Evolutionary conservation across 2,329 filamentous ascomycete genomes (phyloP), one percentile per base, ranked within the genome.

Genomic region (Dothistroma pini): DNA sequence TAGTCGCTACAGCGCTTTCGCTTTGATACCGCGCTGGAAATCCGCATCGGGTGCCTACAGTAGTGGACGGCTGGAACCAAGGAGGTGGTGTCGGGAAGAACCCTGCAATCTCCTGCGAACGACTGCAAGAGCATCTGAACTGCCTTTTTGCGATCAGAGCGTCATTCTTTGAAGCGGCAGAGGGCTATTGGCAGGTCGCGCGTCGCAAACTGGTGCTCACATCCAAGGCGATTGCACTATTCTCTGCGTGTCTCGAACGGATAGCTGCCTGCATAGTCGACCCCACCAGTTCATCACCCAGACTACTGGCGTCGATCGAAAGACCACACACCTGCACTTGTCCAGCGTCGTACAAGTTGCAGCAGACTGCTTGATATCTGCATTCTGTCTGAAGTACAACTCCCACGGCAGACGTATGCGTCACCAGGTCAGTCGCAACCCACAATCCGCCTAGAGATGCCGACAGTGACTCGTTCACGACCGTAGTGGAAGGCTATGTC

Each of bases 71-170:
- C 69, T 71, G 69, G 66, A 64, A 62, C 68, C 66, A 69, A 69
- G 70, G 71, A 63, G 60, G 66, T 59, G 67, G 63, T 66, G 62
- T 66, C 70, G 65, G 69, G 62, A 66, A 69, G 58, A 68, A 69
- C 66, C 71, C 70, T 74, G 71, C 70, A 73, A 74, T 73, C 70
- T 74, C 71, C 71, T 73, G 71, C 71, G 72, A 74, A 74, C 72
- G 68, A 68, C 69, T 72, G 70, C 70, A 68, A 63, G 64, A 66
- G 54, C 65, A 65, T 59, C 65, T 60, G 65, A 62, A 67, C 60
- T 65, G 61, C 61, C 63, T 52, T 59, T 64, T 59, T 58, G 61
- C 52, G 62, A 54, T 60, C 54, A 58, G 61, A 63, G 61, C 58
- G 64, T 66, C 51, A 47, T 67, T 62, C 63, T 64, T 68, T 64